phyloP scores from a whole-genome alignment of 257 asterid genomes.

The Coffea eugenioides region DNA sequence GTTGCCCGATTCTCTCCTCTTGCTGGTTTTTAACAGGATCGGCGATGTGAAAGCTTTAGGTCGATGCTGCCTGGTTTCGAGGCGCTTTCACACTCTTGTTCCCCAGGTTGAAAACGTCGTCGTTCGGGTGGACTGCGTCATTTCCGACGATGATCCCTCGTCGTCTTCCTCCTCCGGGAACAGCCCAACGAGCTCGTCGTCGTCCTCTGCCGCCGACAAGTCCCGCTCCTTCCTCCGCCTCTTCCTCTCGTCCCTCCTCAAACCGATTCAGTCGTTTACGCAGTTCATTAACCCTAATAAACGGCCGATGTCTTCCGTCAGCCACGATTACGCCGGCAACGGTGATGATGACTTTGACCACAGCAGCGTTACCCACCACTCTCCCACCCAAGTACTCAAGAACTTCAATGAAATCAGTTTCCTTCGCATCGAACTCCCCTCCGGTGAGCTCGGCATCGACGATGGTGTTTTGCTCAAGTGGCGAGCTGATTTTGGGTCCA shows the following conservation, averaged over 20 bases:
- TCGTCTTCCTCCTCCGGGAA: conserved; percentile 28
- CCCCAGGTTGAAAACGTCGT: conserved; percentile 82
- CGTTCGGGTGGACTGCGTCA: conserved; percentile 93
- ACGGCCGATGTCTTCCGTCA: conserved; percentile 26
- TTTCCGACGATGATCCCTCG: conserved; percentile 76
- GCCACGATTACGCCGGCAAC: conserved; percentile 8
- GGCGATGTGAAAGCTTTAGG: conserved; percentile 90
- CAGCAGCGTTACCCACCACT: conserved; percentile 69
- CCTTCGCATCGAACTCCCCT: conserved; percentile 71
- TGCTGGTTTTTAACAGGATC: conserved; percentile 78
- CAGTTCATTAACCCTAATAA: conserved; percentile 45
- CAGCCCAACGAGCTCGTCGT: conserved; percentile 6
- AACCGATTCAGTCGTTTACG: conserved; percentile 68
- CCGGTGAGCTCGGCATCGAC: conserved; percentile 79
- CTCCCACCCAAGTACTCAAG: conserved; percentile 73
- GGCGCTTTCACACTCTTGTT: conserved; percentile 66
- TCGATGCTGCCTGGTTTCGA: conserved; percentile 75
- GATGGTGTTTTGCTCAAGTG: conserved; percentile 71
- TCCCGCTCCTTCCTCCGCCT: conserved; percentile 65
- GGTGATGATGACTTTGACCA: conserved; percentile 45
- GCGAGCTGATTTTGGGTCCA: conserved; percentile 85
- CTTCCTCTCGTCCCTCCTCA: conserved; percentile 54
- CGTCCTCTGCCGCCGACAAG: conserved; percentile 35
- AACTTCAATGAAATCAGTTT: conserved; percentile 66
- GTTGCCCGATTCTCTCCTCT: conserved; percentile 65